A percentile compares a stretch with the other conserved stretches of the same genome.
These are phyloP conservation scores for Leishmania tropica DNA, from an alignment of 208 protist genomes.

Conservation along the genomic window DNA sequence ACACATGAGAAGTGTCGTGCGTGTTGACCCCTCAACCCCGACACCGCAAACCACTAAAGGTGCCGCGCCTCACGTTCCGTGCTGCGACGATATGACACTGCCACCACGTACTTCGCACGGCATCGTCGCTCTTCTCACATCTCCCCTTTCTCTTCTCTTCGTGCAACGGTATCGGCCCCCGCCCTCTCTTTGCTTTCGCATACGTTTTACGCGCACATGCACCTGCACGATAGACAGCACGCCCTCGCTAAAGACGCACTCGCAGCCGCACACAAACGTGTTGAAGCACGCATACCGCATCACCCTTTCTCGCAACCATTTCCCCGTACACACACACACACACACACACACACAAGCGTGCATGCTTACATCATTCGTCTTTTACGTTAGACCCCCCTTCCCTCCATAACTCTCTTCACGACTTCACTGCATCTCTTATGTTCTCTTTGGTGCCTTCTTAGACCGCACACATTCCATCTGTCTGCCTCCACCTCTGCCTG, in stretches of 20 bases:
- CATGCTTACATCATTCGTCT: slow-evolving; percentile 9
- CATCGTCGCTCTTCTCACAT: not conserved
- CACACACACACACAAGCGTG: not conserved
- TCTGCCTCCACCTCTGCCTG: not conserved
- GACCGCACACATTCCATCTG: not conserved
- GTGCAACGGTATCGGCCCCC: too few species aligned
- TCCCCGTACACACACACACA: not conserved
- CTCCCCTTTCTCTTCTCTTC: not conserved
- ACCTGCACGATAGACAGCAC: not conserved
- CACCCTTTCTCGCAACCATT: not conserved
- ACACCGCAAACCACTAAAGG: not conserved
- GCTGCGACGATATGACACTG: not conserved
- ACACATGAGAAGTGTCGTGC: not conserved
- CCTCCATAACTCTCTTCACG: not conserved
- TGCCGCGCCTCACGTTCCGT: not conserved
- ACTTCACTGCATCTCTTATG: not conserved
- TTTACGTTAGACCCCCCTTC: not conserved
- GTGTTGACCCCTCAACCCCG: not conserved
- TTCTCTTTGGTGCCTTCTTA: not conserved
- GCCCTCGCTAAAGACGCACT: not conserved
- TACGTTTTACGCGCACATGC: not conserved
- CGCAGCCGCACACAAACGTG: not conserved
- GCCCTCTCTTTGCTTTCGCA: too few species aligned
- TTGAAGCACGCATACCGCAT: not conserved
- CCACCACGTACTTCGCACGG: not conserved